Evolutionary conservation across 495 filamentous ascomycete genomes (phyloP).

Genomic region (Copromyces sp.): DNA sequence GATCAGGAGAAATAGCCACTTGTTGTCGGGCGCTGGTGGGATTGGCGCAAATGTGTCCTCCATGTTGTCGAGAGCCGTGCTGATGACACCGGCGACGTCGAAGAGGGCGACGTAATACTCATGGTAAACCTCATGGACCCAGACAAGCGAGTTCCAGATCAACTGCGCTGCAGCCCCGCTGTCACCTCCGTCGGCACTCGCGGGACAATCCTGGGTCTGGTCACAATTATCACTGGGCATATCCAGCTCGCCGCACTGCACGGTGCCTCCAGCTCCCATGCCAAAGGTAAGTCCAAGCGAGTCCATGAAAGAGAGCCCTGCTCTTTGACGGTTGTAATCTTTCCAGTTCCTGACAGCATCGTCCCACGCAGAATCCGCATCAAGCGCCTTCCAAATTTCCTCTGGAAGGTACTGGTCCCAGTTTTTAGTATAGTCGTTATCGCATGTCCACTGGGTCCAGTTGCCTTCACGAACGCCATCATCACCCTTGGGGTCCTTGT

Average conservation of each 20-base stretch:
- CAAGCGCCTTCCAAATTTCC: constrained; percentile 15
- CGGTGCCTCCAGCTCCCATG: not conserved
- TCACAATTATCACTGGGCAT: not conserved
- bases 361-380: constrained; percentile 15
- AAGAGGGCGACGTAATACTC: constrained; percentile 3
- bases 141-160: constrained; percentile 25
- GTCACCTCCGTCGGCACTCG: not conserved
- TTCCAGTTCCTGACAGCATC: constrained; percentile 11
- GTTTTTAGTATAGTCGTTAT: not conserved
- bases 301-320: constrained; percentile 53
- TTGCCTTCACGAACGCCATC: not conserved
- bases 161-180: constrained; percentile 18
- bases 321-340: constrained; percentile 12
- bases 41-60: constrained; percentile 25
- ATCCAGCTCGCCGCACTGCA: not conserved
- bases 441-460: constrained; percentile 19
- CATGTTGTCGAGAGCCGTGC: constrained; percentile 9
- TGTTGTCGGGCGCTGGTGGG: constrained; percentile 8
- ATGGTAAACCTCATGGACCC: constrained; percentile 14
- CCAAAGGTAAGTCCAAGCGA: constrained; percentile 47
- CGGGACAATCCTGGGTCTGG: not conserved
- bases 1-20: constrained; percentile 18
- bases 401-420: not conserved
- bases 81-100: not conserved
- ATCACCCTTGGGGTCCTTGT: constrained; percentile 2